A percentile compares a stretch with the other conserved stretches of the same genome.
phyloP scores from a whole-genome alignment of 179 eudicot species.

The Beta lomatogona region DNA sequence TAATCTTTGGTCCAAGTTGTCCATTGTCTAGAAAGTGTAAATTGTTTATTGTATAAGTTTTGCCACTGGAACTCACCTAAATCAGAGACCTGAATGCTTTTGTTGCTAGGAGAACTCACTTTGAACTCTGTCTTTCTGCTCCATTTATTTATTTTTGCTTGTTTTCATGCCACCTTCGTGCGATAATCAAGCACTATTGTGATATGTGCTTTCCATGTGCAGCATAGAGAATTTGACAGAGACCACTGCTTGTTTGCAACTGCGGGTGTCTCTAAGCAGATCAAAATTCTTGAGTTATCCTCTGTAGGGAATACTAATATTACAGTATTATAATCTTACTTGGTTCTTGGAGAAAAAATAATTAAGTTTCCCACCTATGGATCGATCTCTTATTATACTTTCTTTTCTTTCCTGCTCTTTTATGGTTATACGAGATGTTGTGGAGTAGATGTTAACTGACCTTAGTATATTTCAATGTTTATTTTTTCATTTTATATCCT shows the following conservation, averaged over 20 bases:
- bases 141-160: no score
- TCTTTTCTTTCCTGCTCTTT: no score
- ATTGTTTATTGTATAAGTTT: neutral
- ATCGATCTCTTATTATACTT: no score
- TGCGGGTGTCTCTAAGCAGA: conserved; percentile 88
- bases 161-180: neutral
- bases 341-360: no score
- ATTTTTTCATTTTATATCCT: no score
- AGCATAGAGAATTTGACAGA: conserved; percentile 93
- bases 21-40: neutral
- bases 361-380: no score
- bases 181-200: neutral
- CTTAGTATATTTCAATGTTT: no score
- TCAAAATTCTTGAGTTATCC: conserved; percentile 76
- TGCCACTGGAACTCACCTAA: neutral
- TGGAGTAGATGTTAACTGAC: no score
- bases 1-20: neutral
- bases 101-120: neutral
- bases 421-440: no score
- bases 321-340: no score
- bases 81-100: neutral
- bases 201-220: conserved; percentile 32
- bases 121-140: no score
- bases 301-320: conserved; percentile 44
- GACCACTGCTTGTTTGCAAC: conserved; percentile 90